Evolutionary conservation across 106 monocot species (phyloP).

Genomic region (Apostasia shenzhenica): DNA sequence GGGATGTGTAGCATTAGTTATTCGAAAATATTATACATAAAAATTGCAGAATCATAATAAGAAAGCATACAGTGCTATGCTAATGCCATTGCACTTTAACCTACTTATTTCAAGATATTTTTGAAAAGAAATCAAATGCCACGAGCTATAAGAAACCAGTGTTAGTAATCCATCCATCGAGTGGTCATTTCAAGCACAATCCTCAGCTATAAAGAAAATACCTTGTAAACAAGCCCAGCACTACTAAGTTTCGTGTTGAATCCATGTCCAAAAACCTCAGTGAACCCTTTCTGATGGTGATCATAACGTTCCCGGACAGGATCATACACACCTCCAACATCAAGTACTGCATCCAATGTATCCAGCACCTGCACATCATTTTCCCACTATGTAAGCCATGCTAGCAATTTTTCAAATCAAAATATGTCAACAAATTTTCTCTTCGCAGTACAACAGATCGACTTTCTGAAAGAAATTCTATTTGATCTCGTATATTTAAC

Average conservation of each 20-base stretch:
- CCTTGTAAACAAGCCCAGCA: constrained; percentile 97
- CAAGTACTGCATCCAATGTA: constrained; percentile 87
- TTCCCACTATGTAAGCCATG: not conserved
- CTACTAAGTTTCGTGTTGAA: constrained; percentile 91
- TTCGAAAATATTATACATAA: no score
- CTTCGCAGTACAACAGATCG: not conserved
- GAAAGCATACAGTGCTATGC: no score
- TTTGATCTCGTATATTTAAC: not conserved
- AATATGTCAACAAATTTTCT: not conserved
- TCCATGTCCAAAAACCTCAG: constrained; percentile 81
- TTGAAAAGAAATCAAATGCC: no score
- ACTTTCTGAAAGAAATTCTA: no score
- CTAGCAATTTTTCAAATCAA: not conserved
- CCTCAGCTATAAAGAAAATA: constrained; percentile 4
- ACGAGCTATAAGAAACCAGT: no score
- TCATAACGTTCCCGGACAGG: constrained; percentile 70
- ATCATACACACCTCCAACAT: constrained; percentile 97
- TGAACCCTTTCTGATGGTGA: constrained; percentile 96
- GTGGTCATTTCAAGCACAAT: no score
- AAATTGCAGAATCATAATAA: no score
- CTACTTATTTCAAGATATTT: no score
- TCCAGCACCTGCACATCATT: constrained; percentile 51
- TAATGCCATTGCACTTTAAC: no score
- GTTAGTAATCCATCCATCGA: no score
- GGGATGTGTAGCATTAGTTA: no score